A percentile compares a stretch with the other conserved stretches of the same genome.
phyloP scores from a whole-genome alignment of 2,329 filamentous ascomycete genomes.

The Colletotrichum theobromicola region DNA sequence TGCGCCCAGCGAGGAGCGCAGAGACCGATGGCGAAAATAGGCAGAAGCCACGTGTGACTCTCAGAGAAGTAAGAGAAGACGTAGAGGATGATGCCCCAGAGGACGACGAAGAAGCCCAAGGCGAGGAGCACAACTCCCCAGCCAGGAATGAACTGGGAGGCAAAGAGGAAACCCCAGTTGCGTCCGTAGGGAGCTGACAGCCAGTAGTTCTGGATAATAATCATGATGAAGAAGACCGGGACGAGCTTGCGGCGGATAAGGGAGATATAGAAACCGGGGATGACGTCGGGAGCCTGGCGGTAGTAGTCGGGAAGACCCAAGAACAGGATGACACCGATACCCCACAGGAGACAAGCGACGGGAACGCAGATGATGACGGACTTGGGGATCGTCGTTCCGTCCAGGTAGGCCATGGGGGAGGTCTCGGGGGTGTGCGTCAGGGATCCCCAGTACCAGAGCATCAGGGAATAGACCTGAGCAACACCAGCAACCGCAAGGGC shows the following conservation, averaged over 20 bases:
- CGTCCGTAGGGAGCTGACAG: conserved; percentile 69
- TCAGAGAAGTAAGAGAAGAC: conserved; percentile 60
- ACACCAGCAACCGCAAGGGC: conserved; percentile 71
- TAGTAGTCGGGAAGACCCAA: conserved; percentile 72
- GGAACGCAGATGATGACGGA: conserved; percentile 58
- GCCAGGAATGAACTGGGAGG: conserved; percentile 56
- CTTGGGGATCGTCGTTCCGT: conserved; percentile 35
- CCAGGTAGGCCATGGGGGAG: conserved; percentile 24
- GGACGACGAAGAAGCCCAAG: conserved; percentile 55
- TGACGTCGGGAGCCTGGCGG: conserved; percentile 65
- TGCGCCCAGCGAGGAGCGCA: conserved; percentile 71
- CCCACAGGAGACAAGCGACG: conserved; percentile 62
- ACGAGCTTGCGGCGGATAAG: conserved; percentile 68
- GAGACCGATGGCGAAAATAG: conserved; percentile 70
- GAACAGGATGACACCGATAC: conserved; percentile 58
- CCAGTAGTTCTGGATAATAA: conserved; percentile 72
- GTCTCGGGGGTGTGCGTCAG: conserved; percentile 12
- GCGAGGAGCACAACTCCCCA: conserved; percentile 65
- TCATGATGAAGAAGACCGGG: conserved; percentile 69
- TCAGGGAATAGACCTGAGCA: conserved; percentile 69
- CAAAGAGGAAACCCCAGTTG: conserved; percentile 71
- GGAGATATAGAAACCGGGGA: conserved; percentile 69
- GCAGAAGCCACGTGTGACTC: conserved; percentile 69
- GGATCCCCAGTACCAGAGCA: conserved; percentile 70
- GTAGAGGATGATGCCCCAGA: conserved; percentile 61